phyloP scores from a whole-genome alignment of 805 yeast genomes.

The Sugiyamaella valdiviana region DNA sequence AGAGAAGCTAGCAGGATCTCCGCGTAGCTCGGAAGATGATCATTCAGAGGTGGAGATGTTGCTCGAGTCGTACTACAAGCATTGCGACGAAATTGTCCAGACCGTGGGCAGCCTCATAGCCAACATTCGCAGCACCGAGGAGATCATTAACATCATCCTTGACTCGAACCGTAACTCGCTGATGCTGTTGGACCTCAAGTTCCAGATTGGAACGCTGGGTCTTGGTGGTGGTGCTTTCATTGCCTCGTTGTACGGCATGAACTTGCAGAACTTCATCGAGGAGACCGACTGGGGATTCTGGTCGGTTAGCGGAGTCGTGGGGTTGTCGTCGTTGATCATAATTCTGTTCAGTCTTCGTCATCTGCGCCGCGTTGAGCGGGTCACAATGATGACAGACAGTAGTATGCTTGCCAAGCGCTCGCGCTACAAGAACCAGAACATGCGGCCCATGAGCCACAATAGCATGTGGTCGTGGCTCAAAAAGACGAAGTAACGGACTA shows the following conservation, averaged over 20 bases:
- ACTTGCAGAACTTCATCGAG: constrained; percentile 85
- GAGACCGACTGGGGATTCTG: constrained; percentile 67
- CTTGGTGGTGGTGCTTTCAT: constrained; percentile 73
- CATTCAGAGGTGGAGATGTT: constrained; percentile 85
- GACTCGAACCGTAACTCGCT: constrained; percentile 92
- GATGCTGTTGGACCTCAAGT: constrained; percentile 79
- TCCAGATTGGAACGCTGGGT: constrained; percentile 76
- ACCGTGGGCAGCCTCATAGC: constrained; percentile 68
- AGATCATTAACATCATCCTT: constrained; percentile 83
- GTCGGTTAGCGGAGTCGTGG: constrained; percentile 42
- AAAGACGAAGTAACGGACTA: not conserved
- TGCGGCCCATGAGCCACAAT: not conserved
- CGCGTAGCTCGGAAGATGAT: constrained; percentile 40
- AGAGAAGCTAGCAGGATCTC: constrained; percentile 44
- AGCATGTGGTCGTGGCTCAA: constrained; percentile 9
- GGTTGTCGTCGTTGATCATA: constrained; percentile 41
- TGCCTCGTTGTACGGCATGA: constrained; percentile 94
- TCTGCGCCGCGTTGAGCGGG: constrained; percentile 59
- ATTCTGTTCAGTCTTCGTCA: constrained; percentile 50
- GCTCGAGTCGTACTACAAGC: constrained; percentile 83
- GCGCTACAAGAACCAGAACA: not conserved
- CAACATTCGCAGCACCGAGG: constrained; percentile 91
- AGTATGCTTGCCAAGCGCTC: not conserved
- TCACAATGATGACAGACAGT: constrained; percentile 47
- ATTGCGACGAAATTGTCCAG: constrained; percentile 91